These are phyloP conservation scores for Platanthera guangdongensis DNA, from an alignment of 106 monocot species.

Conservation along the genomic window DNA sequence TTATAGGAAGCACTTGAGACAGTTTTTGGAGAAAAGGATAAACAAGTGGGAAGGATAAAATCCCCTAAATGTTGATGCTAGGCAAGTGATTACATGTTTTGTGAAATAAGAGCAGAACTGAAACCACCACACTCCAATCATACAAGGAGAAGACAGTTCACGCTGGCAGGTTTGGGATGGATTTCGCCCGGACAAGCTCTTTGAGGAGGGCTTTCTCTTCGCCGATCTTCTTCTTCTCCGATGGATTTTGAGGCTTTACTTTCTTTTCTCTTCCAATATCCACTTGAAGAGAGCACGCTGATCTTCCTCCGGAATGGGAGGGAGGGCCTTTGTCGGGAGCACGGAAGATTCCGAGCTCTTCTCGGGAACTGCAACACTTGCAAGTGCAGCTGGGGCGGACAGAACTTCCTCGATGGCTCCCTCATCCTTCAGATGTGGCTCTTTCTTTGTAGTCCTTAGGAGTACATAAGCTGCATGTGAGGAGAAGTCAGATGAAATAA, in stretches of 20 bases:
- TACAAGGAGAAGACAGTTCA: background rate
- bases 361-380: slow-evolving; percentile 8
- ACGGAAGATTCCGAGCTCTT: slow-evolving; percentile 9
- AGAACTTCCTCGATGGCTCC: slow-evolving; percentile 6
- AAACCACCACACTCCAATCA: background rate
- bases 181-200: slow-evolving; percentile 47
- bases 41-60: too few relatives aligned
- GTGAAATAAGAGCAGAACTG: background rate
- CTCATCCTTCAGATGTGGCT: slow-evolving; percentile 20
- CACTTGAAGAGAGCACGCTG: slow-evolving; percentile 66
- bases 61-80: too few relatives aligned
- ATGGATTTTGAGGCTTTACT: slow-evolving; percentile 29
- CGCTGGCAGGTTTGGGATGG: slow-evolving; percentile 44
- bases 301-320: slow-evolving; percentile 51
- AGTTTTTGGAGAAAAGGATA: too few relatives aligned
- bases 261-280: slow-evolving; percentile 84
- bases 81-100: too few relatives aligned
- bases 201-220: slow-evolving; percentile 86
- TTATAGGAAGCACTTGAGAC: too few relatives aligned
- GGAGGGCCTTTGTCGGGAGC: slow-evolving; percentile 22
- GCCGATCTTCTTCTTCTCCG: slow-evolving; percentile 71
- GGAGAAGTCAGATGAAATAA: slow-evolving; percentile 3
- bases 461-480: slow-evolving; percentile 38
- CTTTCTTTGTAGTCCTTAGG: slow-evolving; percentile 28
- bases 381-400: slow-evolving; percentile 8